Evolutionary conservation across 768 basidiomycete genomes (phyloP).

Genomic region (Leccinum olivaceopallidum): DNA sequence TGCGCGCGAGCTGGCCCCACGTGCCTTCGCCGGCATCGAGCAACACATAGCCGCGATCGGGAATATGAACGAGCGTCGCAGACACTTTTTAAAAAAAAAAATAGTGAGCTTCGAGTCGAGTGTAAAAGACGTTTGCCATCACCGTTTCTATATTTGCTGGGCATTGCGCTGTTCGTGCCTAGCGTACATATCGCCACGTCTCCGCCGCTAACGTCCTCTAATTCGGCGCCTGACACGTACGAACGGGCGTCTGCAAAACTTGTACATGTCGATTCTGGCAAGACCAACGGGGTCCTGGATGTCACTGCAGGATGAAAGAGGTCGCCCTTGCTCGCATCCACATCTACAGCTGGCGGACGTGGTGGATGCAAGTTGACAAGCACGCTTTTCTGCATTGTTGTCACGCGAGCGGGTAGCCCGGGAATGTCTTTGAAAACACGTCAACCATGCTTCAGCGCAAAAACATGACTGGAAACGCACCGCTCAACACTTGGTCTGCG

Average conservation of each 20-base stretch:
- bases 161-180: conserved; percentile 87
- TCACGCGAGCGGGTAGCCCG: conserved; percentile 48
- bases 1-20: conserved; percentile 81
- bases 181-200: conserved; percentile 73
- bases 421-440: conserved; percentile 31
- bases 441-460: not conserved
- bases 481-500: conserved; percentile 39
- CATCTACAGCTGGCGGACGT: conserved; percentile 39
- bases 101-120: not conserved
- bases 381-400: conserved; percentile 43
- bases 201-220: conserved; percentile 44
- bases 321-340: conserved; percentile 27
- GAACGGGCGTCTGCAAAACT: conserved; percentile 42
- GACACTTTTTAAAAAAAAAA: conserved; percentile 48
- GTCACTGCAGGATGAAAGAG: conserved; percentile 32
- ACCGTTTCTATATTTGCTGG: conserved; percentile 90
- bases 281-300: conserved; percentile 11
- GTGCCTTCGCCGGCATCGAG: conserved; percentile 93
- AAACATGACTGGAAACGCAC: conserved; percentile 24
- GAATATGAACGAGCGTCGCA: conserved; percentile 74
- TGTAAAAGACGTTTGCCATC: conserved; percentile 13
- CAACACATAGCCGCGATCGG: conserved; percentile 70
- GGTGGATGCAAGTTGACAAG: conserved; percentile 49
- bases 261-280: conserved; percentile 33
- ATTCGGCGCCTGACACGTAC: not conserved